Percentiles rank a stretch among this genome's conserved stretches.
phyloP scores from a whole-genome alignment of 2,329 filamentous ascomycete genomes.

The Ophiocordyceps polyrhachis-furcata region DNA sequence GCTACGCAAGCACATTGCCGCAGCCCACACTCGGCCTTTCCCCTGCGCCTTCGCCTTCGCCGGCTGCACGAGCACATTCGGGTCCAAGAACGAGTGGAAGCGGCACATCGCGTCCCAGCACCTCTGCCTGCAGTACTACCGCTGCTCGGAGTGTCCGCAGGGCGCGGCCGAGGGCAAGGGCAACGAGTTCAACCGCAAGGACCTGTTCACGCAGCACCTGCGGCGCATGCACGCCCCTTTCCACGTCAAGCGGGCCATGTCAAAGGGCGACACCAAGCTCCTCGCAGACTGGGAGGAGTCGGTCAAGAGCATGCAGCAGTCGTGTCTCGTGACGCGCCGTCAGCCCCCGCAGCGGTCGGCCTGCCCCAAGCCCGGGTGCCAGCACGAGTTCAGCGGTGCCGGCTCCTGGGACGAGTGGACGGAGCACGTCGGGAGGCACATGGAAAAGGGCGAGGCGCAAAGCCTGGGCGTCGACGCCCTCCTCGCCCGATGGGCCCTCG shows the following conservation, averaged over 20 bases:
- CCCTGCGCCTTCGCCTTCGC: constrained; percentile 74
- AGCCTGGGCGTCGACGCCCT: constrained; percentile 37
- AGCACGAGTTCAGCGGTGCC: constrained; percentile 48
- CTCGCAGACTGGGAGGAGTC: constrained; percentile 45
- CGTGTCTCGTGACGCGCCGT: constrained; percentile 55
- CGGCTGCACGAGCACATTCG: constrained; percentile 67
- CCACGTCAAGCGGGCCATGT: constrained; percentile 37
- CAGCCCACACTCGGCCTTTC: constrained; percentile 55
- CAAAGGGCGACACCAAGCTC: constrained; percentile 38
- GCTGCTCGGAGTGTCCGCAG: constrained; percentile 41
- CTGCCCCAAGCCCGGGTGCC: constrained; percentile 55
- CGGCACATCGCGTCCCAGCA: constrained; percentile 85
- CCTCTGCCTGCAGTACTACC: constrained; percentile 48
- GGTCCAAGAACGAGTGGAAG: constrained; percentile 96
- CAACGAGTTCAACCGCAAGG: constrained; percentile 79
- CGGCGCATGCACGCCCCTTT: constrained; percentile 79
- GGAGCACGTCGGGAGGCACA: constrained; percentile 78
- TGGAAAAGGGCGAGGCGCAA: constrained; percentile 53
- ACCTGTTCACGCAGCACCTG: constrained; percentile 86
- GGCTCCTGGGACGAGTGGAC: constrained; percentile 79
- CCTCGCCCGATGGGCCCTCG: constrained; percentile 42
- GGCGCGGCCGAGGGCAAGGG: constrained; percentile 35
- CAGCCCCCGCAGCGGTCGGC: constrained; percentile 51
- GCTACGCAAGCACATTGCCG: constrained; percentile 46
- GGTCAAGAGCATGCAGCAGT: constrained; percentile 50